Evolutionary conservation across 805 yeast species (phyloP).

Genomic region (Ogataea polymorpha): DNA sequence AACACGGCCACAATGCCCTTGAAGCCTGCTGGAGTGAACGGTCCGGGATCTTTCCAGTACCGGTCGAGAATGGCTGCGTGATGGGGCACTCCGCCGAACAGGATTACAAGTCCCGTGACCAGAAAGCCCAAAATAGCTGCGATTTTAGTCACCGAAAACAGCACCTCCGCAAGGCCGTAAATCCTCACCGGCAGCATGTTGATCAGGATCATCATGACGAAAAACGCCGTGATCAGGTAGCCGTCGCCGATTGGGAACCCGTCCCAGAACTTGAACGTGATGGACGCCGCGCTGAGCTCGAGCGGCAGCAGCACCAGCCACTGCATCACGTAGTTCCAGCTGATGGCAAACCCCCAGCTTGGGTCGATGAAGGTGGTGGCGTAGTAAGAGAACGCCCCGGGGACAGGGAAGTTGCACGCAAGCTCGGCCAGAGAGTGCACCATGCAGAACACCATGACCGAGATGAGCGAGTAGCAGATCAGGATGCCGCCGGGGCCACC

Average conservation of each 20-base stretch:
- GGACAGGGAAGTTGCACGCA: constrained; percentile 57
- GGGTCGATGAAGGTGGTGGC: constrained; percentile 57
- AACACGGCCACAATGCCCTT: constrained; percentile 53
- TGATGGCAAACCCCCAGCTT: constrained; percentile 61
- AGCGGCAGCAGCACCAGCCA: constrained; percentile 51
- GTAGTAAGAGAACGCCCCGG: constrained; percentile 65
- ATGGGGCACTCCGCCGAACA: constrained; percentile 46
- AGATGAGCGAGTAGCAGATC: constrained; percentile 52
- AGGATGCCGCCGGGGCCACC: constrained; percentile 68
- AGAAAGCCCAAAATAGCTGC: constrained; percentile 50
- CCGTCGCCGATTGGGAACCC: constrained; percentile 41
- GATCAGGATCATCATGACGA: constrained; percentile 44
- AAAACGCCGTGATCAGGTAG: constrained; percentile 50
- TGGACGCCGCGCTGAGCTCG: constrained; percentile 52
- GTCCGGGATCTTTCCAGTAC: constrained; percentile 45
- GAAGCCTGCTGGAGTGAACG: constrained; percentile 41
- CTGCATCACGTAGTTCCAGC: constrained; percentile 54
- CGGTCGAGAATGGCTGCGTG: constrained; percentile 43
- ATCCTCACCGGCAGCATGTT: constrained; percentile 54
- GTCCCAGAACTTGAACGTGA: constrained; percentile 51
- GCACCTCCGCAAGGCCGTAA: constrained; percentile 53
- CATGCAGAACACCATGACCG: constrained; percentile 54
- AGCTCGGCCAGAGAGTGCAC: constrained; percentile 62
- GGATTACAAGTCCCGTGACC: constrained; percentile 48
- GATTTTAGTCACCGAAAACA: constrained; percentile 47